Conservation (phyloP, 2,329 filamentous ascomycete species). For the Berkeleyomyces basicola region DNA sequence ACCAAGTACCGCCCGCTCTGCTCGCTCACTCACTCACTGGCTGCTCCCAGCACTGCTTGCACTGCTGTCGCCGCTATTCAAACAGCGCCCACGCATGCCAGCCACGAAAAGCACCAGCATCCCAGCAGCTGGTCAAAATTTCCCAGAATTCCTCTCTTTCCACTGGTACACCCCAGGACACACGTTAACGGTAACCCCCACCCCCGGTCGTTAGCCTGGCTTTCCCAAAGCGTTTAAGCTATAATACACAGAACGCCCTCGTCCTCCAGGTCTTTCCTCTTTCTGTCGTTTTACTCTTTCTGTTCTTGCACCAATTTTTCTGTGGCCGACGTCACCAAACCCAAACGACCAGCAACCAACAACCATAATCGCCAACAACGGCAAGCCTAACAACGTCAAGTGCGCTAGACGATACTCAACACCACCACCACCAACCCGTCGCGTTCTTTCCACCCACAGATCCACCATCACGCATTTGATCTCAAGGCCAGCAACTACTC, state of each 20-base stretch:
- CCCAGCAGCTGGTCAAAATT: conserved; percentile 6
- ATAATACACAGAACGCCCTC: conserved; percentile 10
- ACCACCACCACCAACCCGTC: background rate
- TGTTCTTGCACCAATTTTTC: background rate
- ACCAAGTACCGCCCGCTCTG: background rate
- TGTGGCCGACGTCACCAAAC: background rate
- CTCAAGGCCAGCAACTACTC: background rate
- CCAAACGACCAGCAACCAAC: background rate
- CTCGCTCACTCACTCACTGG: background rate
- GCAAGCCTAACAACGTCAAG: background rate
- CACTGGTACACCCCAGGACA: background rate
- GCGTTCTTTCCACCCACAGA: background rate
- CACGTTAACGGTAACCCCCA: background rate
- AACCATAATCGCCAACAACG: background rate
- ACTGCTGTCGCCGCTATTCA: background rate
- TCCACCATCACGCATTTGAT: background rate
- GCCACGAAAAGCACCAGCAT: conserved; percentile 5
- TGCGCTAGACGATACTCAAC: background rate
- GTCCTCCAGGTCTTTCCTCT: conserved; percentile 12
- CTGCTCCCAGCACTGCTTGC: background rate
- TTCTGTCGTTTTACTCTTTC: conserved; percentile 12
- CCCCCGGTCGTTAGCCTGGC: background rate
- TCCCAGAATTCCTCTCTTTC: conserved; percentile 3
- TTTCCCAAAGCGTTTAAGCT: conserved; percentile 2
- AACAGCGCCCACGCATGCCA: background rate